Percentiles rank a stretch among this genome's conserved stretches.
Evolutionary conservation across 1,139 yeast genomes (phyloP).

Genomic region (Sugiyamaella sp.): DNA sequence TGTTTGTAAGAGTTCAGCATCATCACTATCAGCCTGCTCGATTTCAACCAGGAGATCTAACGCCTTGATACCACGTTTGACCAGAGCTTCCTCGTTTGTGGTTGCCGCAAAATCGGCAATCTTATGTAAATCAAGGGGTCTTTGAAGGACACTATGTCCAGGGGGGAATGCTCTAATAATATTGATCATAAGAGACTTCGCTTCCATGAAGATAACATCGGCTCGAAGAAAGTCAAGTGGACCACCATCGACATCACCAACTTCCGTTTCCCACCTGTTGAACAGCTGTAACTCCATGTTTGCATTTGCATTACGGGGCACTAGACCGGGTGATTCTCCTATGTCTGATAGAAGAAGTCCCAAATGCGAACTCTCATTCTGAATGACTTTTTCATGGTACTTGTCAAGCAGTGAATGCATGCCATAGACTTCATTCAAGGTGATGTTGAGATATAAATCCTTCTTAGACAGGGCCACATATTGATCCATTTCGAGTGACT

Average conservation of each 20-base stretch:
- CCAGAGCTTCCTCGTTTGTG: slow-evolving; percentile 39
- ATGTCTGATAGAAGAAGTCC: slow-evolving; percentile 40
- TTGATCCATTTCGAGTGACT: slow-evolving; percentile 48
- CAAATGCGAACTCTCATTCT: slow-evolving; percentile 35
- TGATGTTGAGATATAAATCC: slow-evolving; percentile 42
- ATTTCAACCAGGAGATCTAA: slow-evolving; percentile 42
- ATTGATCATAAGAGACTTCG: slow-evolving; percentile 44
- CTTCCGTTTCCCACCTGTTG: slow-evolving; percentile 45
- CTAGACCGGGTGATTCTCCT: slow-evolving; percentile 41
- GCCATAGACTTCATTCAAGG: slow-evolving; percentile 45
- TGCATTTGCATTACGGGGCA: slow-evolving; percentile 42
- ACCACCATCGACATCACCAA: slow-evolving; percentile 41
- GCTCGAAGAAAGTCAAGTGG: slow-evolving; percentile 42
- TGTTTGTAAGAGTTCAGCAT: slow-evolving; percentile 38
- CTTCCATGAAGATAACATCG: slow-evolving; percentile 45
- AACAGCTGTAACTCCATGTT: slow-evolving; percentile 42
- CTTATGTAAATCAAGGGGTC: slow-evolving; percentile 40
- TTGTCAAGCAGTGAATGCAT: slow-evolving; percentile 45
- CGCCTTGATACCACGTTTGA: slow-evolving; percentile 45
- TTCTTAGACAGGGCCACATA: slow-evolving; percentile 46
- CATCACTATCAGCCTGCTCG: slow-evolving; percentile 37
- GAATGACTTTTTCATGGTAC: slow-evolving; percentile 36
- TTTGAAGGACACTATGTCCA: slow-evolving; percentile 35
- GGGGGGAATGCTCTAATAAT: slow-evolving; percentile 45
- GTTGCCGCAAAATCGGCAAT: slow-evolving; percentile 45